Base-by-base conservation (phyloP, 2,329 filamentous ascomycete species). In the Berkeleyomyces rouxiae region DNA sequence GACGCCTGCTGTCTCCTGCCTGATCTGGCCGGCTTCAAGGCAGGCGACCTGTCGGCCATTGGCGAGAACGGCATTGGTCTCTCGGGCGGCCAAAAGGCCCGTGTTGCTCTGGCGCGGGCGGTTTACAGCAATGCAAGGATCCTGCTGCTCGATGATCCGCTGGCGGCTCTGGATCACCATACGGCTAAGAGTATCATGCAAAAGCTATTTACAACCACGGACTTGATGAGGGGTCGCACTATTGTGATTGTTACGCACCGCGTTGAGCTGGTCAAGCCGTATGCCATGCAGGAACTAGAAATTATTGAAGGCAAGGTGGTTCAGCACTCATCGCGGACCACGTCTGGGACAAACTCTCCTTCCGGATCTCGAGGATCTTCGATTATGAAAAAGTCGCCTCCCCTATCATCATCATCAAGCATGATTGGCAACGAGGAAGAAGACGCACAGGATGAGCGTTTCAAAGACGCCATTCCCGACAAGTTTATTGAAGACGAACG, bases 401-500 rank as follows among this genome's bases (percentile, higher is more conserved):
- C 13, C n/a, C 49, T 36, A n/a, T 62, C 61, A 4, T 62, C 61
- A 7, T 44, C 61, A 31, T 62, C 61, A 3, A 62, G 61, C 40
- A 62, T 40, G 1, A 31, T 51, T 23, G 46, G 23, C 9, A 39
- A 51, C 5, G 33, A 9, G 6, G 64, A 62, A 7, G 59, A 23
- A 23, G 13, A 31, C 11, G 59, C 9, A 6, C 61, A 62, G 43
- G 42, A 33, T 16, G 61, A 61, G 13, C 37, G 57, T 10, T 60
- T 58, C 16, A 58, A 63, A n/a, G 64, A 66, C 37, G 82, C 81
- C 0, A 74, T 83, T 10, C 84, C 86, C 0, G 83, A 86, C 40
- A 89, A 89, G 68, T 91, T 92, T 68, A 84, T 90, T 55, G 85
- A 90, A 68, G 87, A 91, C 40, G 88, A 93, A 70, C 77, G 84